These are phyloP conservation scores for Cercis canadensis DNA, from an alignment of 306 rosid species.

Conservation along the genomic window DNA sequence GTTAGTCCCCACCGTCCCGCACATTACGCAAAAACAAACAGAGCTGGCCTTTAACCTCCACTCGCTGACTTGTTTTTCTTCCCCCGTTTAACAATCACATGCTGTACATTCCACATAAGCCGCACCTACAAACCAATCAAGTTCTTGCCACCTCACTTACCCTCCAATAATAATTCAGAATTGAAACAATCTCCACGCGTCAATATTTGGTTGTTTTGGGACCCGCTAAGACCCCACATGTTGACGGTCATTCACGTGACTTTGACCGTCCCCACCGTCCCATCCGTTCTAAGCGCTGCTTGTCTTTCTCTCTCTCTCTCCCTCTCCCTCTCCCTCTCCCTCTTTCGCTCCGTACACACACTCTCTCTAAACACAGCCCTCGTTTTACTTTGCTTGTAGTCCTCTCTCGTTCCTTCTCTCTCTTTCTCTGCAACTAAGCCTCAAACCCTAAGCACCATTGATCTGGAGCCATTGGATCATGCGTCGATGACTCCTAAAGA, in stretches of 20 bases:
- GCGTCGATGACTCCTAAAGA: background rate
- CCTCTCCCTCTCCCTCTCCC: constrained; percentile 8
- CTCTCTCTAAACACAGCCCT: constrained; percentile 8
- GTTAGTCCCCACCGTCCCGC: constrained; percentile 10
- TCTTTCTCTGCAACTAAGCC: constrained; percentile 20
- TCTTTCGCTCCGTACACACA: constrained; percentile 14
- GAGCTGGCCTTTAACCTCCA: background rate
- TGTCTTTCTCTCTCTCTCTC: constrained; percentile 1
- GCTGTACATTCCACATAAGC: background rate
- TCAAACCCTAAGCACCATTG: constrained; percentile 39
- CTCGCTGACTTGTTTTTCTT: constrained; percentile 37
- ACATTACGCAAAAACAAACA: constrained; percentile 23
- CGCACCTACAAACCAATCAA: background rate
- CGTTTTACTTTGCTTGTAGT: constrained; percentile 19
- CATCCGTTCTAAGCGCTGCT: constrained; percentile 65
- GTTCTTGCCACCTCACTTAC: no score
- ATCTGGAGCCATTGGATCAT: constrained; percentile 27
- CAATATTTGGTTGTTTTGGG: accelerated
- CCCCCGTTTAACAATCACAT: background rate
- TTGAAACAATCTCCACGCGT: background rate
- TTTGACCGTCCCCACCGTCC: constrained; percentile 53
- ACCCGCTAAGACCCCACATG: constrained; percentile 46
- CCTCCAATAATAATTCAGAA: no score
- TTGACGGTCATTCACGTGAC: constrained; percentile 50
- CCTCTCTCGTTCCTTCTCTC: background rate